Conservation (phyloP, 148 eudicot genomes). For the Camellia granthamiana region DNA sequence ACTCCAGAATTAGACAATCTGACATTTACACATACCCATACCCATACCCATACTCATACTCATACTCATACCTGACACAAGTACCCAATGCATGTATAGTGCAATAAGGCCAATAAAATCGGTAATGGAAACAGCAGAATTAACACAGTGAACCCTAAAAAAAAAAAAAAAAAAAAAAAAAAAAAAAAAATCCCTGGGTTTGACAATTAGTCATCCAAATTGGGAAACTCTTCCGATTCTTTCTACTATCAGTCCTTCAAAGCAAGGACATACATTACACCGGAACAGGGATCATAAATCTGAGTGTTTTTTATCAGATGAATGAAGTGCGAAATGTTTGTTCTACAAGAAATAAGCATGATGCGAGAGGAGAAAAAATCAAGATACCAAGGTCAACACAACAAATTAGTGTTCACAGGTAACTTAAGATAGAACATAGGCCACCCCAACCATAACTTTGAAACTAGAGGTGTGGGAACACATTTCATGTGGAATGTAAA, state of each 20-base stretch:
- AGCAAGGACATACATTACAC: neutral
- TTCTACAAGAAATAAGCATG: neutral
- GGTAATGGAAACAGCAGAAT: no score
- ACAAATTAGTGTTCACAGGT: neutral
- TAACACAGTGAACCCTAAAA: no score
- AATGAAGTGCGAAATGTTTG: neutral
- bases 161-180: no score
- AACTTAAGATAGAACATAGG: neutral
- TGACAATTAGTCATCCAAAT: no score
- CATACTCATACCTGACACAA: no score
- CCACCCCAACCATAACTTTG: neutral
- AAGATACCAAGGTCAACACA: conserved; percentile 2
- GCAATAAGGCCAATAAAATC: no score
- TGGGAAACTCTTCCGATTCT: neutral
- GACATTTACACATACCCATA: no score
- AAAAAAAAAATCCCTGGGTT: no score
- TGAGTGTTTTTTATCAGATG: neutral
- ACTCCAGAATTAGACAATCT: no score
- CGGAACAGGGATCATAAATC: neutral
- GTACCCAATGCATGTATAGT: no score
- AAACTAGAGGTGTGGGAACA: neutral
- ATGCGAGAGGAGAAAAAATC: neutral
- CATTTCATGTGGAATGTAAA: no score
- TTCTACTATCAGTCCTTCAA: neutral
- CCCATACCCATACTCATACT: no score